Percentiles rank a stretch among this genome's conserved stretches.
Evolutionary conservation across 345 rosid genomes (phyloP).

Genomic region (Salix exigua): DNA sequence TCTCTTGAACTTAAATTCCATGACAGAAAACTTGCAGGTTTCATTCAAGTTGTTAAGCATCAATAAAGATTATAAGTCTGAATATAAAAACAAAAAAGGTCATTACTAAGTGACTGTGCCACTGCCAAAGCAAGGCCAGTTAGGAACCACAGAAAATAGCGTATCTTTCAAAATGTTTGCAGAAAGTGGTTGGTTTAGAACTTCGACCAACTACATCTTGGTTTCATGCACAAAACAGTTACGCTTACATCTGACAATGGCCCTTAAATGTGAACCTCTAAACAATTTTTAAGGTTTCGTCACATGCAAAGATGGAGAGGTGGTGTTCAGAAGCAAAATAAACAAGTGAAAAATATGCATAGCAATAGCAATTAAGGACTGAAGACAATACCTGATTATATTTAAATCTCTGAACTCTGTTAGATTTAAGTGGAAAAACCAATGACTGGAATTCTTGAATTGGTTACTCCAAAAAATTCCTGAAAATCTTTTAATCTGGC

Average conservation of each 20-base stretch:
- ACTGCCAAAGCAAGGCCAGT: not conserved
- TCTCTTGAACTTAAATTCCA: not conserved
- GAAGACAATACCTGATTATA: slow-evolving; percentile 9
- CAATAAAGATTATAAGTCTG: not conserved
- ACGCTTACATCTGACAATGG: not conserved
- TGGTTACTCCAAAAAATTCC: slow-evolving; percentile 6
- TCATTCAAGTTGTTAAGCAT: not conserved
- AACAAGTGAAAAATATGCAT: not conserved
- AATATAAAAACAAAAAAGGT: not conserved
- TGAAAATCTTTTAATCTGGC: not conserved
- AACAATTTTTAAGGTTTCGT: not conserved
- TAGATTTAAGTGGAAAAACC: not conserved
- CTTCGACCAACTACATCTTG: not conserved
- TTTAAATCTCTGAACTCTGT: not conserved
- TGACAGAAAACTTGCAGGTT: not conserved
- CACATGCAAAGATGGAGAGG: not conserved
- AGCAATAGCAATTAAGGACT: not conserved
- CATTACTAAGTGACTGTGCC: not conserved
- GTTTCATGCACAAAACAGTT: not conserved
- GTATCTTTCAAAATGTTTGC: not conserved
- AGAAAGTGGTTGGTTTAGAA: not conserved
- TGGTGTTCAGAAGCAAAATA: not conserved
- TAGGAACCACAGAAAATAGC: not conserved
- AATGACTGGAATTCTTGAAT: not conserved
- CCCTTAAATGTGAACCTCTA: not conserved